Conservation (phyloP, 2,329 filamentous ascomycete species). For the Sclerotinia sclerotiorum region DNA sequence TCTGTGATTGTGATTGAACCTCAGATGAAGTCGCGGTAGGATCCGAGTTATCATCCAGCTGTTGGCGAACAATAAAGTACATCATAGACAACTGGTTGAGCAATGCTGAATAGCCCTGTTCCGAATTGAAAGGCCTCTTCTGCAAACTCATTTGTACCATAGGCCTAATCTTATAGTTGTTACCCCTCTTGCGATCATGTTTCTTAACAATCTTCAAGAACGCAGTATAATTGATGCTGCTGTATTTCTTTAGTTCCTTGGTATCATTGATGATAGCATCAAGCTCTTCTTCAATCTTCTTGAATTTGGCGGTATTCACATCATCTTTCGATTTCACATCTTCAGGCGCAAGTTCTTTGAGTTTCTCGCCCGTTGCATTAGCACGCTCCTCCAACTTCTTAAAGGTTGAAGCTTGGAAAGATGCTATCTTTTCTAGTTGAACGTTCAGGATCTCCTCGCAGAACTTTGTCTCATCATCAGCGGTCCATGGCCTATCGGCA, state of each 20-base stretch:
- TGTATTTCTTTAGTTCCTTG: constrained; percentile 91
- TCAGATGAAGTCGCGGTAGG: constrained; percentile 40
- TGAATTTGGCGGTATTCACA: constrained; percentile 55
- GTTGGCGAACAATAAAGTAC: constrained; percentile 91
- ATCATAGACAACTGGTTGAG: constrained; percentile 90
- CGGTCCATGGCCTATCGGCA: constrained; percentile 76
- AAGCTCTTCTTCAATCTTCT: constrained; percentile 74
- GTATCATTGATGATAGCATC: constrained; percentile 87
- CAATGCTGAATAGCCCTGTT: constrained; percentile 82
- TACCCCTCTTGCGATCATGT: constrained; percentile 89
- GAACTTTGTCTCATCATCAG: constrained; percentile 89
- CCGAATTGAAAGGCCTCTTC: constrained; percentile 91
- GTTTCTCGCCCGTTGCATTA: constrained; percentile 62
- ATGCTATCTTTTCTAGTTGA: constrained; percentile 91
- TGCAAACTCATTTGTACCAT: constrained; percentile 87
- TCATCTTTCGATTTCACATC: constrained; percentile 53
- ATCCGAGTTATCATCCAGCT: constrained; percentile 61
- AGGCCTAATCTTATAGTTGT: constrained; percentile 82
- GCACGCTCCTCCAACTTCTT: constrained; percentile 54
- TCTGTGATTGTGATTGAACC: constrained; percentile 55
- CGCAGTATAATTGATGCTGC: constrained; percentile 93
- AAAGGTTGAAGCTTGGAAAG: constrained; percentile 82
- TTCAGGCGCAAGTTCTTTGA: constrained; percentile 75
- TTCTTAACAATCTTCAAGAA: constrained; percentile 99
- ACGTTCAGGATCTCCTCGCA: constrained; percentile 93